Conservation (phyloP, 1,284 basidiomycete genomes). For the Salmacisia buchloeana region DNA sequence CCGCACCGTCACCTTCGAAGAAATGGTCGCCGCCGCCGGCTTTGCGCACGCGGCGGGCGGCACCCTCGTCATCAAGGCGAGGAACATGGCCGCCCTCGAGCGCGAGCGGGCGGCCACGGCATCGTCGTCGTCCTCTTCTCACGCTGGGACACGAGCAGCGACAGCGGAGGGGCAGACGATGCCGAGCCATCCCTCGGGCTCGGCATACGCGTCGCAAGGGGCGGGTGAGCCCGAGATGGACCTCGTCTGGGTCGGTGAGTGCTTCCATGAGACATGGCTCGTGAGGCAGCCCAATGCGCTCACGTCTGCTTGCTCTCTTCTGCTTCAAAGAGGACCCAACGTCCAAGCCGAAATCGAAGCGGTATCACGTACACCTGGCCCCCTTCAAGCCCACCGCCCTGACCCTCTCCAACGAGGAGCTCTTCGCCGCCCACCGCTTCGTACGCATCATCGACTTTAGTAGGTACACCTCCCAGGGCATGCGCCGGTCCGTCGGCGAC, state of each 20-base stretch:
- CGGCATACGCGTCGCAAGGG: neutral
- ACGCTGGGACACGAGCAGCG: neutral
- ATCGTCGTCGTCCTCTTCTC: no score
- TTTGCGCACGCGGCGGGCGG: conserved; percentile 39
- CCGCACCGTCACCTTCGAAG: conserved; percentile 31
- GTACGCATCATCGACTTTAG: conserved; percentile 61
- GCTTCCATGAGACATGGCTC: neutral
- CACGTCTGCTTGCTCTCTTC: neutral
- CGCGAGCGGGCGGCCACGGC: neutral
- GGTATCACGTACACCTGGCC: conserved; percentile 25
- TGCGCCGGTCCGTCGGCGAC: conserved; percentile 84
- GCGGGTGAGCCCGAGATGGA: conserved; percentile 31
- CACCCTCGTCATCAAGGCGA: conserved; percentile 24
- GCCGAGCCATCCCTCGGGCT: neutral
- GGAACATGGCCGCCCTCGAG: neutral
- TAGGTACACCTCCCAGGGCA: conserved; percentile 88
- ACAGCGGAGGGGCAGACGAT: neutral
- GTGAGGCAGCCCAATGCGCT: neutral
- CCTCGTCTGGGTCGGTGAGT: conserved; percentile 25
- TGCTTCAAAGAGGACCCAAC: conserved; percentile 18
- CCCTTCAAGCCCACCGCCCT: conserved; percentile 4
- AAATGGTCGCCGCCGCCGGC: conserved; percentile 44
- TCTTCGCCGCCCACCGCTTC: conserved; percentile 22
- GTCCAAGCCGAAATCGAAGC: conserved; percentile 20
- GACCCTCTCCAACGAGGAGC: conserved; percentile 4